Evolutionary conservation across 306 rosid genomes (phyloP).

Genomic region (Herpetospermum pedunculosum): DNA sequence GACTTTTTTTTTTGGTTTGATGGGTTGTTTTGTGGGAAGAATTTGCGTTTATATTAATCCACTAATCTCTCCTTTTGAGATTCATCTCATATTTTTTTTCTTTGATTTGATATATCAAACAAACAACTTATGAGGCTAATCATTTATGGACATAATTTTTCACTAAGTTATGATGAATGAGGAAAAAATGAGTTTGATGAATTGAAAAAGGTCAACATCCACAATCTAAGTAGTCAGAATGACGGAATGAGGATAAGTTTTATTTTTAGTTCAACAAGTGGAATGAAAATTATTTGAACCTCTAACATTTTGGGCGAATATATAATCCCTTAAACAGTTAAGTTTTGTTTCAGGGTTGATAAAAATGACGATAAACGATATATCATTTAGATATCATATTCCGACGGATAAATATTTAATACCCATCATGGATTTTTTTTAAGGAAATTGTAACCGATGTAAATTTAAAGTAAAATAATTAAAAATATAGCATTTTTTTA

Average conservation of each 20-base stretch:
- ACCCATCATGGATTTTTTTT: too few relatives aligned
- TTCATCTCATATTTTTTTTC: neutral
- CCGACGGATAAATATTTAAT: too few relatives aligned
- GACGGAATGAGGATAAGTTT: too few relatives aligned
- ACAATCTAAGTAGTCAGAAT: neutral
- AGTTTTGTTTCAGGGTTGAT: neutral
- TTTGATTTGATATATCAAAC: neutral
- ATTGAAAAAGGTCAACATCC: neutral
- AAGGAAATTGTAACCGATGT: too few relatives aligned
- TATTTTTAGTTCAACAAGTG: neutral
- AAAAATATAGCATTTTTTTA: too few relatives aligned
- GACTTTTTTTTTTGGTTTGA: neutral
- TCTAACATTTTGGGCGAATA: too few relatives aligned
- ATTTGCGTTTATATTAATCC: neutral
- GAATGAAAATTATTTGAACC: too few relatives aligned
- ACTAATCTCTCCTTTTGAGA: neutral
- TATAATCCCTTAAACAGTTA: neutral
- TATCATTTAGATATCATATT: too few relatives aligned
- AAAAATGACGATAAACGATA: rapidly evolving
- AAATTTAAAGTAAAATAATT: too few relatives aligned
- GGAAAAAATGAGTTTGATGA: neutral
- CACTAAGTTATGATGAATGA: neutral
- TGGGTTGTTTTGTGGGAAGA: neutral
- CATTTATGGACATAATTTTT: neutral
- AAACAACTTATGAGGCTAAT: neutral